Evolutionary conservation across 805 yeast genomes (phyloP).

Genomic region (Monosporozyma servazzii): DNA sequence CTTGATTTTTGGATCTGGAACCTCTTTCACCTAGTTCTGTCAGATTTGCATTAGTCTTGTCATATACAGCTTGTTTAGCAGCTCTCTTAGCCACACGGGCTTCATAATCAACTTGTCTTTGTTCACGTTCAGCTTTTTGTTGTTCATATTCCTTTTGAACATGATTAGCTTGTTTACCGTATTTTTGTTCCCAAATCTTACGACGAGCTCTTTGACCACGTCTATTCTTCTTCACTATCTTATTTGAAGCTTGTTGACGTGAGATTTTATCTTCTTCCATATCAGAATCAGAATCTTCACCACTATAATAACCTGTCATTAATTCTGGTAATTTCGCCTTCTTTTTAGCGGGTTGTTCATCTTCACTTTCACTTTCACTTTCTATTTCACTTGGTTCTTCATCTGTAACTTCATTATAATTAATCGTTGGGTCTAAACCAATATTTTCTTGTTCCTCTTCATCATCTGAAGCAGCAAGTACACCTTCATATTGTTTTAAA

Average conservation of each 20-base stretch:
- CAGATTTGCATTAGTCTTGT: slow-evolving; percentile 13
- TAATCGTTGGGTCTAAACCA: slow-evolving; percentile 19
- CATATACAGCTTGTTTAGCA: slow-evolving; percentile 35
- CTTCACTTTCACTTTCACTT: slow-evolving; percentile 36
- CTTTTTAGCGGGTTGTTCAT: slow-evolving; percentile 25
- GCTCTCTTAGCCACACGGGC: slow-evolving; percentile 63
- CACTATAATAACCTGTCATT: slow-evolving; percentile 75
- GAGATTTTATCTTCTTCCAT: slow-evolving; percentile 44
- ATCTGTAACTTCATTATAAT: slow-evolving; percentile 54
- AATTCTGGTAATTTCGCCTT: slow-evolving; percentile 52
- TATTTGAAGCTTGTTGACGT: slow-evolving; percentile 22
- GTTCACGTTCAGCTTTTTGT: slow-evolving; percentile 45
- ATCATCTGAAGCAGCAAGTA: slow-evolving; percentile 32
- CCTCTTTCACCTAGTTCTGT: slow-evolving; percentile 8
- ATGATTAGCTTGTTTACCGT: slow-evolving; percentile 77
- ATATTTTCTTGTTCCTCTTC: slow-evolving; percentile 32
- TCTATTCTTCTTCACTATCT: slow-evolving; percentile 65
- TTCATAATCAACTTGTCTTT: slow-evolving; percentile 57
- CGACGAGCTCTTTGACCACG: slow-evolving; percentile 97
- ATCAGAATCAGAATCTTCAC: slow-evolving; percentile 59
- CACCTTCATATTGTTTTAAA: slow-evolving; percentile 30
- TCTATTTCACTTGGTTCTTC: slow-evolving; percentile 43
- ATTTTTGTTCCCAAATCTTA: slow-evolving; percentile 91
- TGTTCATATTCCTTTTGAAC: slow-evolving; percentile 56
- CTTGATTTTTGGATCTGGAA: slow-evolving; percentile 6